These are phyloP conservation scores for Cyberlindnera amylophila DNA, from an alignment of 805 yeast species.

Conservation along the genomic window DNA sequence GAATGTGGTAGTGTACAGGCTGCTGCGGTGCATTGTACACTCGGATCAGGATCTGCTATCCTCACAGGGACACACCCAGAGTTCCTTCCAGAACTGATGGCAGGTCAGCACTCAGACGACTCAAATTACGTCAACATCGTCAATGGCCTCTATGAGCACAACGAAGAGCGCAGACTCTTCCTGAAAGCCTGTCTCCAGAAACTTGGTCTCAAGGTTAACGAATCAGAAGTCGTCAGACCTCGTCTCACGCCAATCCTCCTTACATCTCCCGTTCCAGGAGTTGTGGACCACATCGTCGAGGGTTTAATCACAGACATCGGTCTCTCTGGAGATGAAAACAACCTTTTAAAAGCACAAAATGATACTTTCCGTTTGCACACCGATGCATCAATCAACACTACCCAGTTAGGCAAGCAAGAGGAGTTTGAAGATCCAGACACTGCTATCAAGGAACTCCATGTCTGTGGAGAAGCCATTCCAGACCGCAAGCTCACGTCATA, in stretches of 20 bases:
- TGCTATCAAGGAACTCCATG: constrained; percentile 52
- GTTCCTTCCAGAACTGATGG: constrained; percentile 55
- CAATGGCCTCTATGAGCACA: constrained; percentile 38
- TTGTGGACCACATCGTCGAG: constrained; percentile 31
- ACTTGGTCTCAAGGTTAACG: constrained; percentile 69
- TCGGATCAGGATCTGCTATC: constrained; percentile 74
- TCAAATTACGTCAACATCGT: constrained; percentile 34
- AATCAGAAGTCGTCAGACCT: constrained; percentile 49
- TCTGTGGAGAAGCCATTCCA: constrained; percentile 45
- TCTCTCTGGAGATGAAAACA: constrained; percentile 32
- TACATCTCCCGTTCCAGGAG: constrained; percentile 36
- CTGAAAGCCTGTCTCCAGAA: constrained; percentile 51
- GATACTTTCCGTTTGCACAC: constrained; percentile 54
- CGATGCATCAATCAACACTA: constrained; percentile 27
- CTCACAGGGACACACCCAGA: constrained; percentile 91
- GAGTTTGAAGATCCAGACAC: constrained; percentile 52
- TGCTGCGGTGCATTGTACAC: constrained; percentile 64
- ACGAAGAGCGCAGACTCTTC: constrained; percentile 50
- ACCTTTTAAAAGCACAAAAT: constrained; percentile 45
- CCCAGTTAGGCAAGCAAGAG: constrained; percentile 28
- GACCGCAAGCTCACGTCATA: constrained; percentile 58
- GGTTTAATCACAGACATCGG: constrained; percentile 33
- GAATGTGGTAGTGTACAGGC: constrained; percentile 43
- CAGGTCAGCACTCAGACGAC: constrained; percentile 32
- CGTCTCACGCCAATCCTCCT: constrained; percentile 63